A percentile compares a stretch with the other conserved stretches of the same genome.
These are phyloP conservation scores for Kwoniella europaea DNA, from an alignment of 768 basidiomycete genomes.

Conservation along the genomic window DNA sequence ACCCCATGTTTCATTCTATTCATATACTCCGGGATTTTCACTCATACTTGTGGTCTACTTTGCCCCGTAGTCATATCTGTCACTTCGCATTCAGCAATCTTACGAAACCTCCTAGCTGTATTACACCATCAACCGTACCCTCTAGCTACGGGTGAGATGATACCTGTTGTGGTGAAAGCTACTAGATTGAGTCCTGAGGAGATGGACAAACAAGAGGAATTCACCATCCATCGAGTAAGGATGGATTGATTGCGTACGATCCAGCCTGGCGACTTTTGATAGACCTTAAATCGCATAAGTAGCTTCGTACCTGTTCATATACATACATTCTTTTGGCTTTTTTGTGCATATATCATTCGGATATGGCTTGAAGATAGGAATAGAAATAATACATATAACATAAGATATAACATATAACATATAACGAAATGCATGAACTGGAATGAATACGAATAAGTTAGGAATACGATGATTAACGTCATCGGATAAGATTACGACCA, in stretches of 20 bases:
- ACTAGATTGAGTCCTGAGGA: conserved; percentile 25
- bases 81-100: conserved; percentile 52
- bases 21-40: neutral
- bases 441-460: no score
- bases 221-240: neutral
- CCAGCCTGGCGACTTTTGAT: no score
- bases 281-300: no score
- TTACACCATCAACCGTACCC: conserved; percentile 51
- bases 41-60: neutral
- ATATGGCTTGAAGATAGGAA: neutral
- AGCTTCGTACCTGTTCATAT: no score
- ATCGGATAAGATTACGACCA: no score
- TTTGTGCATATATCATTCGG: neutral
- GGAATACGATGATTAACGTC: no score
- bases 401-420: no score
- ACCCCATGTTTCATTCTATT: no score
- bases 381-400: neutral
- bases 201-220: neutral
- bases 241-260: neutral
- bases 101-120: conserved; percentile 50
- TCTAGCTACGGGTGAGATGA: conserved; percentile 56
- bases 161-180: conserved; percentile 54
- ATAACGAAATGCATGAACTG: neutral
- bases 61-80: conserved; percentile 46
- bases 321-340: neutral